Percentiles rank a stretch among this genome's conserved stretches.
Conservation (phyloP, 768 basidiomycete genomes). For the Pisolithus marmoratus region DNA sequence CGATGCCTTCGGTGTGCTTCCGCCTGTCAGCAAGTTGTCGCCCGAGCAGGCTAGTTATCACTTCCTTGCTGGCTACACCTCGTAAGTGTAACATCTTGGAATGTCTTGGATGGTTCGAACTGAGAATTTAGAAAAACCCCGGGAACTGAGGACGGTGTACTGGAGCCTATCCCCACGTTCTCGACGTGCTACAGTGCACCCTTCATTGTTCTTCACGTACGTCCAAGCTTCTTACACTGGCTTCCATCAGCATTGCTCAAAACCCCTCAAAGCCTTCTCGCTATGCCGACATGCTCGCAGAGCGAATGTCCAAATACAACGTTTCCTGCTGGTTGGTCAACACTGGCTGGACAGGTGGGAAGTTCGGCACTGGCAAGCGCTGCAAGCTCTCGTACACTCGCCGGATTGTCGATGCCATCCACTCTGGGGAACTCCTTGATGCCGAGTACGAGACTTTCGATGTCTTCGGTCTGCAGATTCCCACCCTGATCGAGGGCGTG, state of each 20-base stretch:
- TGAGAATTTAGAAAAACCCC: conserved; percentile 74
- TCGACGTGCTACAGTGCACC: conserved; percentile 98
- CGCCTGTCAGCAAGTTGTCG: conserved; percentile 88
- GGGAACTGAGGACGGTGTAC: conserved; percentile 96
- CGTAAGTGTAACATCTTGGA: conserved; percentile 38
- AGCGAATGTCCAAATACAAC: conserved; percentile 83
- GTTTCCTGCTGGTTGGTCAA: conserved; percentile 99
- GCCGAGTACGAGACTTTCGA: conserved; percentile 83
- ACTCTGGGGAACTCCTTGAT: conserved; percentile 84
- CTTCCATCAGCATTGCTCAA: conserved; percentile 1
- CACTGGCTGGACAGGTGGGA: conserved; percentile 96
- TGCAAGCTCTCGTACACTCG: conserved; percentile 97
- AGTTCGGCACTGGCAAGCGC: conserved; percentile 87
- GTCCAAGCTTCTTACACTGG: conserved; percentile 15
- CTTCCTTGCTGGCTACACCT: conserved; percentile 95
- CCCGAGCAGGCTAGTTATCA: conserved; percentile 97
- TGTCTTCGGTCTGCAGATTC: conserved; percentile 81
- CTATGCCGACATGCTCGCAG: conserved; percentile 96
- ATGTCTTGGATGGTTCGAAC: conserved; percentile 1
- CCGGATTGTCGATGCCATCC: conserved; percentile 94
- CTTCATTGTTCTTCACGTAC: conserved; percentile 95
- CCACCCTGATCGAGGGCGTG: conserved; percentile 77
- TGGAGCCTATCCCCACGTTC: conserved; percentile 98
- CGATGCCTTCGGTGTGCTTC: conserved; percentile 97
- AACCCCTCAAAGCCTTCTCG: conserved; percentile 60